phyloP scores from a whole-genome alignment of 129 eudicot species.

The Ambrosia trifida region DNA sequence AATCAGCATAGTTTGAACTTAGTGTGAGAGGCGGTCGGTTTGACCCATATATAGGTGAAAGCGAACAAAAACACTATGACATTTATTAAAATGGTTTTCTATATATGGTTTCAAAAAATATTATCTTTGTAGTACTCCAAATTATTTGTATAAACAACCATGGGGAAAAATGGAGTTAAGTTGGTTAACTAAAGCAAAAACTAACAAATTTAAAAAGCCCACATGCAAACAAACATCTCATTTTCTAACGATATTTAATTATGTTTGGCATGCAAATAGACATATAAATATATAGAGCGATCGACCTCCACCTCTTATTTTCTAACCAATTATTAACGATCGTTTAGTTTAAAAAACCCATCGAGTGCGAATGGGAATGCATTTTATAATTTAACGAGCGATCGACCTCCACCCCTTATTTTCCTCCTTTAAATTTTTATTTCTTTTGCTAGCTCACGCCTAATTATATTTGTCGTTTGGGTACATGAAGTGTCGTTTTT shows the following conservation, averaged over 20 bases:
- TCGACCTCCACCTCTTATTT: too few relatives aligned
- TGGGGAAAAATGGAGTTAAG: neutral
- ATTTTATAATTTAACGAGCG: conserved; percentile 19
- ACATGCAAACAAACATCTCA: conserved; percentile 16
- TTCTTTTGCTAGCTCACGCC: neutral
- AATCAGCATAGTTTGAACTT: too few relatives aligned
- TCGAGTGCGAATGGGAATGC: neutral
- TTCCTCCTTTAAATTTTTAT: neutral
- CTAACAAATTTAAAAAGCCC: neutral
- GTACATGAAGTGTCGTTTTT: conserved; percentile 29
- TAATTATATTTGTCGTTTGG: conserved; percentile 33
- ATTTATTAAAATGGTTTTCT: too few relatives aligned
- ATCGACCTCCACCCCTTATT: conserved; percentile 16
- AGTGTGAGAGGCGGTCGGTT: too few relatives aligned
- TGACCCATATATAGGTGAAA: too few relatives aligned
- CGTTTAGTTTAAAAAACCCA: neutral
- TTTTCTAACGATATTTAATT: conserved; percentile 16
- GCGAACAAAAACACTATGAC: too few relatives aligned
- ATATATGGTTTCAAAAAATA: too few relatives aligned
- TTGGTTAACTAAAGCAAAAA: conserved; percentile 21
- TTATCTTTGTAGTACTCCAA: too few relatives aligned
- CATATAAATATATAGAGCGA: neutral
- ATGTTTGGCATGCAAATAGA: conserved; percentile 2
- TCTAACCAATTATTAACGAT: neutral
- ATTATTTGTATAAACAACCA: neutral